Base-by-base conservation (phyloP, 2,329 filamentous ascomycete genomes). In the Phyllosticta paracitricarpa region DNA sequence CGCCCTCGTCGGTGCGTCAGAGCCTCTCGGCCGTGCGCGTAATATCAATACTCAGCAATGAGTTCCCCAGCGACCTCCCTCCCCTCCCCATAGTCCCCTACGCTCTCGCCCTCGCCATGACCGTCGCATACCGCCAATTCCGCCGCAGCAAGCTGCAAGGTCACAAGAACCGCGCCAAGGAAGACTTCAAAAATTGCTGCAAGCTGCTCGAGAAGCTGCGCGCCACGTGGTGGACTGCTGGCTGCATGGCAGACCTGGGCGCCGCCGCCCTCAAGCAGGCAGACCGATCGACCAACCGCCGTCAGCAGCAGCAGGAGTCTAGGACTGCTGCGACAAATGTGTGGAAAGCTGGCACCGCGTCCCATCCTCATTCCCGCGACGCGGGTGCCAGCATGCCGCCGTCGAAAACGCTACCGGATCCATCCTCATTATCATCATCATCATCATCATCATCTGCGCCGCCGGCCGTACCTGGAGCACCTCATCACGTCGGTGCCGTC, bases 1-100 rank as follows among this genome's bases (percentile, higher is more conserved):
- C 77, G 4, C 71, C 78, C 4, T 83, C 81, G 0, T 79, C 80
- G 56, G 75, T 81, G 17, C 79, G 82, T 14, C 81, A 82, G 66
- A 79, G 78, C 33, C 75, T 82, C 4, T 81, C 81, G 19, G 80
- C 82, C n/a, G 76, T 81, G 25, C 78, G 82, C 59, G 79, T 84
- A 54, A 78, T 82, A 53, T 79, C 80, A 57, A 77, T 79, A 24
- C 76, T 81, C 26, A 76, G 76, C 12, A 73, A 75, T 30, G 76
- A 80, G 66, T 73, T 76, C 19, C 72, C 76, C 5, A 70, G 76
- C 33, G 67, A 74, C 12, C 71, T 84, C 1, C 76, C 81, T 25
- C 80, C 81, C 0, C 70, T 84, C 3, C 82, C 82, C 1, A 74
- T 84, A 4, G 75, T 84, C 14, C 81, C 82, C 2, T 84, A 84